Base-by-base conservation (phyloP, 306 rosid species). In the Morella rubra region DNA sequence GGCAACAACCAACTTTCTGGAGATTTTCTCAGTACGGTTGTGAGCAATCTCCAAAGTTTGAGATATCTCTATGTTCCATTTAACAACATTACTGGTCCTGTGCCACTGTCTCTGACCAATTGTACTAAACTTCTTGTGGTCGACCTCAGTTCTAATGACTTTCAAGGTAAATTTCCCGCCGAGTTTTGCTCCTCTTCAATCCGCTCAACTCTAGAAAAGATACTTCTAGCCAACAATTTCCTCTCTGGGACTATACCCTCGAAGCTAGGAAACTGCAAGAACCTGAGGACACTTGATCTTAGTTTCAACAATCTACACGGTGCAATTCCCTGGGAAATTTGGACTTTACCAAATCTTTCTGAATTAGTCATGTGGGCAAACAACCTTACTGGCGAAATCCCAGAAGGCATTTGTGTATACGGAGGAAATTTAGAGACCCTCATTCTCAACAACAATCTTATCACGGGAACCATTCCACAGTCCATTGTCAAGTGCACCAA, bases 301-400 rank as follows among this genome's bases (percentile, higher is more conserved):
- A 95, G 98, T 62, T 81, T 95, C 12, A 95, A 95, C 71, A 90
- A 88, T 84, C 85, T 95, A 60, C 90, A 89, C 44, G 98, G 98
- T 2, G 85, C 98, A 15, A 92, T 95, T 45, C 98, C 98, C 1
- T 81, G 91, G 19, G 97, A 95, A 86, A 91, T 95, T n/a, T 97
- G 98, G 75, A 67, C 84, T 51, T 93, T 95, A 68, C 88, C 84
- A 62, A 90, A 89, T 79, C 90, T 95, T 64, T 92, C 90, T 86
- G 90, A 92, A 91, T 70, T 95, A 42, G 90, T 95, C 77, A 97
- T 97, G 61, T 95, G 98, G 98, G 92, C 85, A 89, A 95, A 95
- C 80, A 86, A 87, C 59, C 82, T 95, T 82, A 93, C 90, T 84
- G 98, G 98, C 37, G 87, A 70, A 56, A 89, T 95, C 75, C 98